Evolutionary conservation across 345 rosid species (phyloP), one percentile per base, ranked within the genome.

Genomic region (Citrus trifoliata): DNA sequence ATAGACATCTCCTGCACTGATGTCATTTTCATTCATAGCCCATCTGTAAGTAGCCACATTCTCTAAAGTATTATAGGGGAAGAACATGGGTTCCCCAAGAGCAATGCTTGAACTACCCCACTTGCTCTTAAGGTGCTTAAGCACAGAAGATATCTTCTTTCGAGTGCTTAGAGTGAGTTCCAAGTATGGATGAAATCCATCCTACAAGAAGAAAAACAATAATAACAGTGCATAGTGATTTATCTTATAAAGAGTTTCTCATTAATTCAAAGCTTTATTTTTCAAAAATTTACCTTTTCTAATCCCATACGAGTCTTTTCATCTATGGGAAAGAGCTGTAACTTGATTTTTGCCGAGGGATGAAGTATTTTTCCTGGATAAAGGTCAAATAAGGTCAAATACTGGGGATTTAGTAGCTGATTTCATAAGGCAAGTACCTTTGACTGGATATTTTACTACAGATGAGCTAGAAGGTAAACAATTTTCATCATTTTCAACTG

Each of bases 261-360:
- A 30, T 67, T 24, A 35, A 40, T 16, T 74, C 53, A 51, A 65
- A n/a, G 38, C n/a, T 42, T 63, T 51, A 59, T 62, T 46, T 33
- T 22, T 32, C 28, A 62, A 6, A 64, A 51, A 67, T 82, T 73
- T 83, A 94, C 97, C 93, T 90, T 90, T 85, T 96, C 93, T 76
- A 96, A 76, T 71, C 88, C 94, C 53, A 80, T 59, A 12, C 89
- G 82, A 76, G 95, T 94, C 63, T 42, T 82, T 66, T 88, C 88
- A 89, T 96, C 95, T 16, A 86, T 18, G 38, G 99, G 98, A 82
- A 94, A 96, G 24, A 94, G 97, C 87, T 91, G 98, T 88, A 93
- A 82, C 90, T 90, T 92, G 69, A 95, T 82, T 85, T 93, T 95
- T 48, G 74, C 64, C 21, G 78, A 87, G 73, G 78, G 84, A 73